Conservation (phyloP, 208 protist genomes). For the Ichthyophonus hoferi region DNA sequence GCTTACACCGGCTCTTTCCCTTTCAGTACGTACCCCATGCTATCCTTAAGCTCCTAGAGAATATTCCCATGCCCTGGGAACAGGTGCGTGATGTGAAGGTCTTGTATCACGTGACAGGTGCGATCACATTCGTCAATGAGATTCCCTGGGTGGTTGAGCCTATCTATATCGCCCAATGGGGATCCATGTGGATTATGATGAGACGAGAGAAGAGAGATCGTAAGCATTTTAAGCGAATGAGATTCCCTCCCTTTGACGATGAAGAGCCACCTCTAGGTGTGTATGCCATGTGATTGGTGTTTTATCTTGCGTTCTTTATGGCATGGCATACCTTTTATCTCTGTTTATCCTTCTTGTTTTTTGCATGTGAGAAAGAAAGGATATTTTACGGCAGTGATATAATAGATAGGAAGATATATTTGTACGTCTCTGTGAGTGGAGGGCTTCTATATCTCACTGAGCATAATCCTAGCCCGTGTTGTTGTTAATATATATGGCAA, state of each 20-base stretch:
- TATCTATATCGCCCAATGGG: constrained; percentile 98
- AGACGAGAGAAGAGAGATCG: constrained; percentile 95
- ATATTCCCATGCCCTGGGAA: constrained; percentile 98
- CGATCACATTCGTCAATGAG: constrained; percentile 99
- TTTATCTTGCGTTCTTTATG: no score
- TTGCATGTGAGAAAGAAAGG: no score
- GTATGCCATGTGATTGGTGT: no score
- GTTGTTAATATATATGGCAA: no score
- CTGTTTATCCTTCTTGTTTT: no score
- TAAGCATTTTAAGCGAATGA: constrained; percentile 92
- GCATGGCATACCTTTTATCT: no score
- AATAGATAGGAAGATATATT: no score
- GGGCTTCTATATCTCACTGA: no score
- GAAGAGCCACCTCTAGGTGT: constrained; percentile 93
- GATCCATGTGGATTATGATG: constrained; percentile 99
- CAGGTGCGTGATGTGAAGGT: constrained; percentile 89
- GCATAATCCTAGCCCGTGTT: no score
- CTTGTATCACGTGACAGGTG: constrained; percentile 97
- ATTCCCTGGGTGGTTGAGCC: constrained; percentile 97
- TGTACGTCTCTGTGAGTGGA: no score
- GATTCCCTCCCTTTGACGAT: constrained; percentile 97
- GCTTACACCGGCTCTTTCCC: background rate
- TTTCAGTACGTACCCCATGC: constrained; percentile 94
- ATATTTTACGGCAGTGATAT: no score
- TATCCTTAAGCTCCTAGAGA: constrained; percentile 99